Evolutionary conservation across 805 yeast species (phyloP), one percentile per base, ranked within the genome.

Genomic region (Huiozyma sinensis): DNA sequence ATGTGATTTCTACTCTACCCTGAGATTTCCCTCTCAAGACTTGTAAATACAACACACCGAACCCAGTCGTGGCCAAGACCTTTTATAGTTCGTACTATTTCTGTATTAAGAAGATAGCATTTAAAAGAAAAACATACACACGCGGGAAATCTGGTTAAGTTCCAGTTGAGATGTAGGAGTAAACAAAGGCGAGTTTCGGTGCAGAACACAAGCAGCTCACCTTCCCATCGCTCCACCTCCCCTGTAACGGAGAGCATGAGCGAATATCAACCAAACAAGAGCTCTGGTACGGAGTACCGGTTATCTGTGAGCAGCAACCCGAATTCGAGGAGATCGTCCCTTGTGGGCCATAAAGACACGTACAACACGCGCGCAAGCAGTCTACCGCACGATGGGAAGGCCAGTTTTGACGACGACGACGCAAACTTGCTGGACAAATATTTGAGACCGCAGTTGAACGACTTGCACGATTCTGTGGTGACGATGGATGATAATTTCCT

Each of bases 401-500:
- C 24, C 24, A 17, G 4, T 17, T 34, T 28, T 28, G 9, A 32
- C 10, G 38, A 17, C 9, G 34, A 34, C 11, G 39, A 42, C 13
- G 34, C 12, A 7, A 51, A 53, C 24, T 42, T 57, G 13, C 44
- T 61, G 9, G 49, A 51, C 12, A 76, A 72, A 39, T 55, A 69
- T 10, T 52, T 67, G 6, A 53, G 60, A 8, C 74, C 72, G 5
- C 65, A 67, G 40, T 66, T 76, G 33, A 66, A 66, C 39, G 69
- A 68, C 38, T 53, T 76, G 12, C 61, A 69, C 24, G 81, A 77
- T 49, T 68, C 74, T 1, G 54, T 76, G 48, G 70, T 65, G 13
- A 81, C 76, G 17, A 64, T 86, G 41, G 82, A 78, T 46, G 63
- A 69, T 28, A 77, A 83, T 48, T 68, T 83, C 63, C 67, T 69